These are phyloP conservation scores for Mycena metata DNA, from an alignment of 768 basidiomycete genomes.

Conservation along the genomic window DNA sequence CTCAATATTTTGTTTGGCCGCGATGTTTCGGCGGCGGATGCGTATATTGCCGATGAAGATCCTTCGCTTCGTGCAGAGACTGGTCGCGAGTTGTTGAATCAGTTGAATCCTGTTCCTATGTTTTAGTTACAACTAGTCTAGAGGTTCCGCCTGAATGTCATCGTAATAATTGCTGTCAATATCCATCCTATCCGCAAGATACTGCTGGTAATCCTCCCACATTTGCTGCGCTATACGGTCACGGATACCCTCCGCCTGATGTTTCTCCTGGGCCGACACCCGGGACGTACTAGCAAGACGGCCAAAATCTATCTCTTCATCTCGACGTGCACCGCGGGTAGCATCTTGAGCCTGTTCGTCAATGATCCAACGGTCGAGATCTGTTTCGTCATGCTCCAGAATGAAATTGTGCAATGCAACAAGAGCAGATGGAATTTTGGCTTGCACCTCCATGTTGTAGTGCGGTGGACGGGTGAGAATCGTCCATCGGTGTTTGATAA, in stretches of 20 bases:
- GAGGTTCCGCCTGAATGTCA: too few species aligned
- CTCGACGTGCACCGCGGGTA: neutral
- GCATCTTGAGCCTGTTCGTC: constrained; percentile 37
- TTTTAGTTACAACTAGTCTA: too few species aligned
- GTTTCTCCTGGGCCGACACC: constrained; percentile 13
- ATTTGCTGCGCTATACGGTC: constrained; percentile 42
- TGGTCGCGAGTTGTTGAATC: too few species aligned
- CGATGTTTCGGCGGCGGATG: neutral
- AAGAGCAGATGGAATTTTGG: constrained; percentile 42
- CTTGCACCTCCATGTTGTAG: constrained; percentile 42
- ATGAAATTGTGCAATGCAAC: constrained; percentile 48
- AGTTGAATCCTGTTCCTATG: too few species aligned
- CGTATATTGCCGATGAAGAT: neutral
- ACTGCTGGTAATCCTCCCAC: constrained; percentile 10
- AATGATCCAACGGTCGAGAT: constrained; percentile 44
- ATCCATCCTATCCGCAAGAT: constrained; percentile 16
- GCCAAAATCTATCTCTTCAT: constrained; percentile 13
- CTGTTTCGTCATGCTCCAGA: constrained; percentile 38
- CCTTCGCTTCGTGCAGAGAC: too few species aligned
- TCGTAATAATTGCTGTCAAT: neutral
- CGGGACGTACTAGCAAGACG: constrained; percentile 8
- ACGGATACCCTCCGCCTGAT: constrained; percentile 17
- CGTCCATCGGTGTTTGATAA: constrained; percentile 36
- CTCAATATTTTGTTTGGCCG: neutral
- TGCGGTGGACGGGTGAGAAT: constrained; percentile 41